These are phyloP conservation scores for Mucor piriformis DNA, from an alignment of 371 early-diverging fungal genomes.

Conservation along the genomic window DNA sequence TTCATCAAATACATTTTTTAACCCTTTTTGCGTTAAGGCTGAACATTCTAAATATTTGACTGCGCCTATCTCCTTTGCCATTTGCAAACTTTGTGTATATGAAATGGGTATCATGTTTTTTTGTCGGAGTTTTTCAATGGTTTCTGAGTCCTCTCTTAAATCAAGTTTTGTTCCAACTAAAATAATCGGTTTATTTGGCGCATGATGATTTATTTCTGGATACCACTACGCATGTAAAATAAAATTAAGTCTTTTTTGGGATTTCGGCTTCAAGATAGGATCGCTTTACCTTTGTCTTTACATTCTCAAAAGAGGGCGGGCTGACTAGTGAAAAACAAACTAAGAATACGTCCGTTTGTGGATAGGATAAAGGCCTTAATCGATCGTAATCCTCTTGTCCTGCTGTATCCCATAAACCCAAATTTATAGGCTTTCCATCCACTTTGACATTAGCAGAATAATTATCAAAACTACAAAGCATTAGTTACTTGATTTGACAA, in stretches of 20 bases:
- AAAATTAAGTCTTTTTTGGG: background rate
- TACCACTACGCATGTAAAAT: conserved; percentile 48
- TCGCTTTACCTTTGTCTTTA: conserved; percentile 69
- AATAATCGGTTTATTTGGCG: conserved; percentile 66
- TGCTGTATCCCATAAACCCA: conserved; percentile 93
- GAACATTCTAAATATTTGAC: conserved; percentile 90
- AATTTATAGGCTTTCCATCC: conserved; percentile 81
- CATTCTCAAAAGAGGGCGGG: conserved; percentile 81
- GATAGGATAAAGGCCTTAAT: conserved; percentile 83
- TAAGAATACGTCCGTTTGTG: conserved; percentile 88
- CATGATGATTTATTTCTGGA: conserved; percentile 68
- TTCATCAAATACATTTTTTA: conserved; percentile 98
- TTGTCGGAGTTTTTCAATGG: conserved; percentile 62
- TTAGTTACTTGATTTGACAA: background rate
- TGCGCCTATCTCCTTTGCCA: conserved; percentile 79
- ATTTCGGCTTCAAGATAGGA: background rate
- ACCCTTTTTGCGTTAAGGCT: conserved; percentile 82
- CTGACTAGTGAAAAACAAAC: conserved; percentile 84
- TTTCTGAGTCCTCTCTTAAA: conserved; percentile 63
- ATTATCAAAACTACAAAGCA: conserved; percentile 69
- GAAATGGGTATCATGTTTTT: conserved; percentile 75
- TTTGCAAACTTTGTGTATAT: conserved; percentile 70
- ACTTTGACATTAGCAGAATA: conserved; percentile 86
- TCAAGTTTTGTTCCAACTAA: conserved; percentile 76
- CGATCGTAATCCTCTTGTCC: conserved; percentile 91